Evolutionary conservation across 257 asterid species (phyloP), one percentile per base, ranked within the genome.

Genomic region (Gentiana macrophylla): DNA sequence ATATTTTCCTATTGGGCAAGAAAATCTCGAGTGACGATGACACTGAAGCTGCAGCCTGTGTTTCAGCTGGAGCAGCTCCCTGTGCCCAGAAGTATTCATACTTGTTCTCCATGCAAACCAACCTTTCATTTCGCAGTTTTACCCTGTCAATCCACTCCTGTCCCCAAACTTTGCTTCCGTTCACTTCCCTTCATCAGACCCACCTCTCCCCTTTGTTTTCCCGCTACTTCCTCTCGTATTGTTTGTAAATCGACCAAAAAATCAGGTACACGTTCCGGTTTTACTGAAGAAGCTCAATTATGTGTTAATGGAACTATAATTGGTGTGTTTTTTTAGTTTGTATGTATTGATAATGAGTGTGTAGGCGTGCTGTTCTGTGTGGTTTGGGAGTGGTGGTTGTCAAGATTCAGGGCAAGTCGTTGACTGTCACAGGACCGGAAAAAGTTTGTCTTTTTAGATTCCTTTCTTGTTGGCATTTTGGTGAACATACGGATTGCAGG

Each of bases 181-280:
- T 65, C 60, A 1, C 72, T 34, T 8, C 56, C 57, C 47, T 67
- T 50, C 35, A 12, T 36, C 57, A 67, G 43, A 54, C 38, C 56
- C 38, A 3, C 15, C 38, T 43, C 53, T 13, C 45, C 47, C 3
- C 62, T 64, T 50, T 57, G 61, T 57, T 36, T 34, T 41, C n/a
- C 4, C 53, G 33, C 58, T 43, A 24, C 41, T 47, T 60, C 57
- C 41, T 57, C 57, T 46, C 68, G 69, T 62, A 7, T 57, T 47
- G 12, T 57, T 55, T 62, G 68, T 64, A 57, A 49, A 49, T 32
- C 59, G 45, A 35, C 50, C 41, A 49, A 50, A 53, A 58, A 37
- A 47, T 68, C 69, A 68, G 73, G 73, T 68, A 2, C 15, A 35
- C 44, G 60, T 58, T 43, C 52, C 38, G 52, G 3, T 4, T 49